Evolutionary conservation across 805 yeast species (phyloP).

Genomic region (Kuraishia borneana): DNA sequence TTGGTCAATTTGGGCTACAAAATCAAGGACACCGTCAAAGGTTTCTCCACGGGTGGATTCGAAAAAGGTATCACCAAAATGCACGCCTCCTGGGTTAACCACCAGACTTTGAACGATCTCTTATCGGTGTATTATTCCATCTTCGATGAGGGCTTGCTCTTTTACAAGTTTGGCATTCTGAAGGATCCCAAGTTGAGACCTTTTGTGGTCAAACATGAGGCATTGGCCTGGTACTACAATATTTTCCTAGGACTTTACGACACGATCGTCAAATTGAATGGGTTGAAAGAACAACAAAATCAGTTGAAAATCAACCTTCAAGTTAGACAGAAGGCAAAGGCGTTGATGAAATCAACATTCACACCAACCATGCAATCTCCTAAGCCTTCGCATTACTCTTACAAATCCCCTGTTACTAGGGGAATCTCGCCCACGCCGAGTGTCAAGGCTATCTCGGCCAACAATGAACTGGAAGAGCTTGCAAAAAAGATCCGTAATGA

Average conservation of each 20-base stretch:
- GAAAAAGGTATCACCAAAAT: conserved; percentile 10
- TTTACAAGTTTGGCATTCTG: conserved; percentile 42
- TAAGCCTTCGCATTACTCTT: background rate
- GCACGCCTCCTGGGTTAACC: conserved; percentile 24
- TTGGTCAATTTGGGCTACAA: conserved; percentile 25
- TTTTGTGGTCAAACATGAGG: conserved; percentile 44
- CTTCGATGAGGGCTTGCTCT: conserved; percentile 50
- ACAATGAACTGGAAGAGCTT: conserved; percentile 18
- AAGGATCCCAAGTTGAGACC: conserved; percentile 22
- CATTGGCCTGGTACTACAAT: conserved; percentile 60
- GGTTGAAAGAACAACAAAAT: conserved; percentile 34
- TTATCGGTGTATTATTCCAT: conserved; percentile 51
- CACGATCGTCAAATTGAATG: conserved; percentile 30
- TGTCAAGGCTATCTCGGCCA: background rate
- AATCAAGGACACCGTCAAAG: conserved; percentile 12
- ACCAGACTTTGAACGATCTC: conserved; percentile 36
- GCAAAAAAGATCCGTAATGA: conserved; percentile 23
- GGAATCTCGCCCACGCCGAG: background rate
- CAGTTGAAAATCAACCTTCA: conserved; percentile 47
- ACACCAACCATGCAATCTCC: background rate
- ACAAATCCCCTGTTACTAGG: conserved; percentile 1
- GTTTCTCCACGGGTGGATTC: conserved; percentile 8
- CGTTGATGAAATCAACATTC: conserved; percentile 7
- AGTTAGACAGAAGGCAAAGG: conserved; percentile 43
- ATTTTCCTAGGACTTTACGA: conserved; percentile 46